These are phyloP conservation scores for Hansenula lynferdii DNA, from an alignment of 1,139 yeast species.

Conservation along the genomic window DNA sequence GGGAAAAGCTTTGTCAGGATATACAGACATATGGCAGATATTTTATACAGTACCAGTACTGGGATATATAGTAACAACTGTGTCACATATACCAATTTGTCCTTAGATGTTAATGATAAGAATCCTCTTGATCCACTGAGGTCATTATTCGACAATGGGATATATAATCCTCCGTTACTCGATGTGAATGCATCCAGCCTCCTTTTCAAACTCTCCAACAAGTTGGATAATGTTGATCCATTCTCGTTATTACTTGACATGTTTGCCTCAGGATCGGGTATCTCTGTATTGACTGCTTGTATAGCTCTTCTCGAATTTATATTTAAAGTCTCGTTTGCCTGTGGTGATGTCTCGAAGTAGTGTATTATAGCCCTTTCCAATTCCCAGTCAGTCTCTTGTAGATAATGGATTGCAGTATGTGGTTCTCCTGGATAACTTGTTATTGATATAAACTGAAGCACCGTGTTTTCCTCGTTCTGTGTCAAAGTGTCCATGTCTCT, in stretches of 20 bases:
- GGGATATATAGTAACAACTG: conserved; percentile 19
- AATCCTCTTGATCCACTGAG: conserved; percentile 8
- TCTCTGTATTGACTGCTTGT: neutral
- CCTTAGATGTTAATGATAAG: conserved; percentile 9
- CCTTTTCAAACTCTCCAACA: neutral
- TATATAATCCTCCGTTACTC: conserved; percentile 6
- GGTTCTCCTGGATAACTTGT: conserved; percentile 23
- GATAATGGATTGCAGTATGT: conserved; percentile 20
- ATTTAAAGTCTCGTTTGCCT: conserved; percentile 18
- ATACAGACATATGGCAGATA: conserved; percentile 8
- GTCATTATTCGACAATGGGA: conserved; percentile 9
- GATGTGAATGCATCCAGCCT: conserved; percentile 2
- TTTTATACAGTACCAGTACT: conserved; percentile 13
- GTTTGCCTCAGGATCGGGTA: conserved; percentile 1
- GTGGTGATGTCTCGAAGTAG: conserved; percentile 18
- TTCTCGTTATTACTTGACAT: too few species aligned
- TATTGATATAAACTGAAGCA: conserved; percentile 24
- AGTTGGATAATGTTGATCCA: conserved; percentile 1
- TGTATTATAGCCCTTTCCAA: conserved; percentile 23
- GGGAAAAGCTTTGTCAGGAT: conserved; percentile 17
- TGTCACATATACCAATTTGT: conserved; percentile 12
- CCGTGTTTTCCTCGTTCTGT: conserved; percentile 16
- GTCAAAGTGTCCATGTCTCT: conserved; percentile 27
- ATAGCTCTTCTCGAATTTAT: conserved; percentile 10
- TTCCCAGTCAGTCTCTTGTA: conserved; percentile 24